Conservation (phyloP, 2,329 filamentous ascomycete species). For the Coniochaeta pulveracea region DNA sequence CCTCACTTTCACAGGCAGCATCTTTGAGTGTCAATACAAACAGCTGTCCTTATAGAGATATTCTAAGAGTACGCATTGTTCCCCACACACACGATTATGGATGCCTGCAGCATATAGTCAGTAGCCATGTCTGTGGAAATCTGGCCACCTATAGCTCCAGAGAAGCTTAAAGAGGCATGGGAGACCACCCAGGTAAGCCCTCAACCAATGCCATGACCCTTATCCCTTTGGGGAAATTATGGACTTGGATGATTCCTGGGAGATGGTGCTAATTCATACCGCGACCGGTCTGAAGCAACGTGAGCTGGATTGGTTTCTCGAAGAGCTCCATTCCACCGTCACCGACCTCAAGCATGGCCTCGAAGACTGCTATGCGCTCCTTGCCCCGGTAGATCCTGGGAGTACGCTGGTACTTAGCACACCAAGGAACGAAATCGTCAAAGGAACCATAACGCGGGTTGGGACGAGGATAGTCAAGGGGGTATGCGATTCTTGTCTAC, state of each 20-base stretch:
- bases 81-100: constrained; percentile 12
- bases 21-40: background rate
- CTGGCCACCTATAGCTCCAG: constrained; percentile 42
- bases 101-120: constrained; percentile 11
- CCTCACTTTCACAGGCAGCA: background rate
- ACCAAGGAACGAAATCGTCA: constrained; percentile 75
- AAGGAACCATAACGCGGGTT: constrained; percentile 82
- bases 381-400: constrained; percentile 74
- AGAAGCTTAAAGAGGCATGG: constrained; percentile 36
- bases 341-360: constrained; percentile 51
- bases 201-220: background rate
- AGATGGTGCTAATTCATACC: constrained; percentile 17
- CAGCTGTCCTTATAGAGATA: no score
- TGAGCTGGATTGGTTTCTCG: constrained; percentile 44
- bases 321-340: constrained; percentile 36
- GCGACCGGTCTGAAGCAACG: constrained; percentile 25
- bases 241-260: constrained; percentile 2
- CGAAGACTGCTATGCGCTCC: constrained; percentile 77
- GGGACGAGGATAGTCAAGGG: constrained; percentile 89
- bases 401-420: constrained; percentile 86
- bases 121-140: constrained; percentile 43
- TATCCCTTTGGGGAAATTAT: no score
- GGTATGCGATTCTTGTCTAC: constrained; percentile 36
- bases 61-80: background rate
- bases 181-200: constrained; percentile 37